A percentile compares a stretch with the other conserved stretches of the same genome.
These are phyloP conservation scores for Colletotrichum plurivorum DNA, from an alignment of 2,329 filamentous ascomycete species.

Conservation along the genomic window DNA sequence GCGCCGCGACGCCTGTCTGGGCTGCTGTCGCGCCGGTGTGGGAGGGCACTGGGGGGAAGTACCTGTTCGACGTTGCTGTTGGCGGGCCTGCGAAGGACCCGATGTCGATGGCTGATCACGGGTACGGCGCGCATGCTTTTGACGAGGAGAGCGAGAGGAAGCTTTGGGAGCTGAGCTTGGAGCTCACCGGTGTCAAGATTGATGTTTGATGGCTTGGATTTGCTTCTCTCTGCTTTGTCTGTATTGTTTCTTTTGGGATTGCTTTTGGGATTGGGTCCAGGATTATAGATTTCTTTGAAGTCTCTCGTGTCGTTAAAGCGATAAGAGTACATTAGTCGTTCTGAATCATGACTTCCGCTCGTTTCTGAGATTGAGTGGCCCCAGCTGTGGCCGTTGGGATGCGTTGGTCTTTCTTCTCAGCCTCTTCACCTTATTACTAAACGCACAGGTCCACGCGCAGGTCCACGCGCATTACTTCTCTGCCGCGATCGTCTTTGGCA, in stretches of 20 bases:
- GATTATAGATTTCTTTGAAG: background rate
- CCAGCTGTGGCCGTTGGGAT: no score
- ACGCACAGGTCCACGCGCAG: no score
- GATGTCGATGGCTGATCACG: background rate
- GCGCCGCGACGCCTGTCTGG: conserved; percentile 60
- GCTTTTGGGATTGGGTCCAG: background rate
- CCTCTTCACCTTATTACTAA: no score
- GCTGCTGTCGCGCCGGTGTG: conserved; percentile 55
- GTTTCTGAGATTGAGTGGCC: no score
- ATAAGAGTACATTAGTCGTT: no score
- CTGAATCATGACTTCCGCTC: no score
- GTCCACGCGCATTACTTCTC: no score
- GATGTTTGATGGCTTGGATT: background rate
- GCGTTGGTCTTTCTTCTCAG: no score
- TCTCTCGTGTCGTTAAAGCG: no score
- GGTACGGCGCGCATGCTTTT: conserved; percentile 44
- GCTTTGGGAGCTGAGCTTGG: conserved; percentile 57
- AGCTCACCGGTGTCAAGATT: conserved; percentile 20
- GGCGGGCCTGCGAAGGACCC: conserved; percentile 3
- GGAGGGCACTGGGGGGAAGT: conserved; percentile 58
- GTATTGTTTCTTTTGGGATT: background rate
- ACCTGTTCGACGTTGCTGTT: conserved; percentile 51
- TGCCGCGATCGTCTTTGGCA: no score
- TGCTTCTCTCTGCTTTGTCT: background rate
- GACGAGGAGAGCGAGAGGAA: conserved; percentile 53